Base-by-base conservation (phyloP, 1,139 yeast species). In the Debaryomyces robertsiae region DNA sequence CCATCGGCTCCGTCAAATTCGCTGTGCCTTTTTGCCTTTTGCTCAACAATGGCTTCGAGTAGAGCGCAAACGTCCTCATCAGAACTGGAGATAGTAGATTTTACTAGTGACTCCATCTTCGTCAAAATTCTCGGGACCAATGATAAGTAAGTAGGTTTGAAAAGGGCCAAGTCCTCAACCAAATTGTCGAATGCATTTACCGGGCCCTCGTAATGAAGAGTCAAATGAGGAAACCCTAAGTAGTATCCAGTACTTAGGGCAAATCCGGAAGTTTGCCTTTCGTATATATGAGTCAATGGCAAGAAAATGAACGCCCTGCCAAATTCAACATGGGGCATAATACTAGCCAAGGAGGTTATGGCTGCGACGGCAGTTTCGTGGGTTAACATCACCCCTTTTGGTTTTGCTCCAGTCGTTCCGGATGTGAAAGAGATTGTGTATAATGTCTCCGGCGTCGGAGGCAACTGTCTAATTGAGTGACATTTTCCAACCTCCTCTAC, bases 381-480 rank as follows among this genome's bases (percentile, higher is more conserved):
- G 4, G 78, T 67, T 48, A 84, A 63, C 27, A 78, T 75, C n/a
- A 82, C 91, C 36, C 91, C 91, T 60, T 84, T 84, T 13, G 91
- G 91, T 42, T 69, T 60, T 9, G 71, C 48, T 11, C 90, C 90
- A 4, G 91, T 83, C 18, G 91, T 82, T 25, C 91, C 91, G 6
- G 90, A 82, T 9, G 95, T 86, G 61, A 84, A 86, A 32, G 85
- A 81, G 46, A 86, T 79, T 35, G 91, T 82, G 50, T 80, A 78
- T 14, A 73, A 47, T 24, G 82, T 73, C 7, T 79, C 75, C 1
- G 82, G 75, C 0, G 54, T 59, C 11, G 90, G 87, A 5, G 79
- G 77, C 27, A 65, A 60, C 37, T 71, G 69, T 0, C 72, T 67
- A 6, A 67, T 54, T 3, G 77, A 76, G 50, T 69, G 68, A 23